Conservation (phyloP, 1,139 yeast genomes). For the Debaryomyces nepalensis region DNA sequence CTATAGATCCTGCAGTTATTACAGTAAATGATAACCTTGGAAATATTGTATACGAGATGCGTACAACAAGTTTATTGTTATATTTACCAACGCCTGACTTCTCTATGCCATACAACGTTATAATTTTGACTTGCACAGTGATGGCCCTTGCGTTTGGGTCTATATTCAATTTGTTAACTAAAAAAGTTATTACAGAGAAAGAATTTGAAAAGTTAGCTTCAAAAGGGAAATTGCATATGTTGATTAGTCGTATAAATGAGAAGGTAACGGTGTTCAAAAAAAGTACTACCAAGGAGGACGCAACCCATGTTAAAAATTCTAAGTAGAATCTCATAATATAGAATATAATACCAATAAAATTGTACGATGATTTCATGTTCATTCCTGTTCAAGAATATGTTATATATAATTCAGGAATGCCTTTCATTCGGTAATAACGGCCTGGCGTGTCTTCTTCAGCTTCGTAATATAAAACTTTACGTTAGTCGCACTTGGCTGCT, state of each 20-base stretch:
- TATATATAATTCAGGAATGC: too few species aligned
- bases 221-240: conserved; percentile 27
- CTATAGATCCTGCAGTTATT: conserved; percentile 86
- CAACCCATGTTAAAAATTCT: background rate
- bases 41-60: conserved; percentile 53
- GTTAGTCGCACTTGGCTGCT: too few species aligned
- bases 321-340: conserved; percentile 4
- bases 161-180: conserved; percentile 75
- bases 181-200: conserved; percentile 75
- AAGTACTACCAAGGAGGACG: background rate
- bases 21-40: conserved; percentile 46
- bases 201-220: conserved; percentile 58
- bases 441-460: too few species aligned
- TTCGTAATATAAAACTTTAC: too few species aligned
- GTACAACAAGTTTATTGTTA: conserved; percentile 84
- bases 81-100: conserved; percentile 97
- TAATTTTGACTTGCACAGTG: conserved; percentile 89
- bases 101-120: conserved; percentile 98
- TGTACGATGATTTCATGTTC: too few species aligned
- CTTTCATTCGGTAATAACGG: too few species aligned
- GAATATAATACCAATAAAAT: too few species aligned
- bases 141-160: conserved; percentile 94
- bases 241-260: conserved; percentile 22
- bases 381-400: too few species aligned
- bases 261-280: conserved; percentile 6